phyloP scores from a whole-genome alignment of 2,329 filamentous ascomycete genomes.

The Fusarium napiforme region DNA sequence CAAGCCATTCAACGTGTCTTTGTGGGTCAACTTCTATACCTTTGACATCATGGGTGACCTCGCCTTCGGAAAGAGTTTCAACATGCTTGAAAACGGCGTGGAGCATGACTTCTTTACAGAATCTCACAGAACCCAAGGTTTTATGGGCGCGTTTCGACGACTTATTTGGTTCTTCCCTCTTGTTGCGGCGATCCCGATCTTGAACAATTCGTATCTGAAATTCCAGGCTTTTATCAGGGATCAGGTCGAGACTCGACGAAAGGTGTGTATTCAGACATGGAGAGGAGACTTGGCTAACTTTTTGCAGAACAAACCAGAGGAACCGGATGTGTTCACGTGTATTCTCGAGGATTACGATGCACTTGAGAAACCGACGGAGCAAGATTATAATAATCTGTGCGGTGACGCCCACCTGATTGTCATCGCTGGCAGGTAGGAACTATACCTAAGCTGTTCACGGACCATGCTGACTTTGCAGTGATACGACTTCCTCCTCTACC shows the following conservation, averaged over 20 bases:
- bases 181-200: not conserved
- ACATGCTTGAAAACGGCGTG: constrained; percentile 8
- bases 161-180: not conserved
- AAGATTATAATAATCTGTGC: not conserved
- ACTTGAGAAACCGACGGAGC: not conserved
- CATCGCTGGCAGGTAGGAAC: constrained; percentile 4
- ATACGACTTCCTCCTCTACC: constrained; percentile 24
- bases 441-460: no score
- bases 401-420: not conserved
- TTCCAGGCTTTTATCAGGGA: not conserved
- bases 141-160: constrained; percentile 3
- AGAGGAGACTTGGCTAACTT: no score
- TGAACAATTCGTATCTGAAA: not conserved
- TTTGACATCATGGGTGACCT: constrained; percentile 35
- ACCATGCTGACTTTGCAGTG: not conserved
- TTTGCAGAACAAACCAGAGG: not conserved
- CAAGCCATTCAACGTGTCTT: not conserved
- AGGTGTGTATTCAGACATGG: not conserved
- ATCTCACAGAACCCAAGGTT: not conserved
- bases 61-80: constrained; percentile 27
- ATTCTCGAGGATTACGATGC: constrained; percentile 12
- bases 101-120: constrained; percentile 7
- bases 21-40: constrained; percentile 26
- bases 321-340: constrained; percentile 12
- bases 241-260: not conserved